Base-by-base conservation (phyloP, 1,284 basidiomycete genomes). In the Ustilago esculenta region DNA sequence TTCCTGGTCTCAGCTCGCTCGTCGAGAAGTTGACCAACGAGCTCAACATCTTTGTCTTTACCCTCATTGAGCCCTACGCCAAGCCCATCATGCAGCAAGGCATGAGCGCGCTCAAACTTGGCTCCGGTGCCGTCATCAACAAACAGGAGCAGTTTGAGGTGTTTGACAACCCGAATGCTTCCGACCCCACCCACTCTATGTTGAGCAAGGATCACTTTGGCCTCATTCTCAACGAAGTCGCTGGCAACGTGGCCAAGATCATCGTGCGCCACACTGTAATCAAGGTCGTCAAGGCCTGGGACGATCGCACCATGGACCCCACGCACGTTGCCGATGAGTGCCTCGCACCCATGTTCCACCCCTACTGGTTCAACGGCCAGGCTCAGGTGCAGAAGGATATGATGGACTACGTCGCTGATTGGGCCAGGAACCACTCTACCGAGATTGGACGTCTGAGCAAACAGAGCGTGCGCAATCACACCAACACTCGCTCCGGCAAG, bases 11-110 rank as follows among this genome's bases (percentile, higher is more conserved):
- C n/a, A 73, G 57, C 32, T 41, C 89, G 0, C 82, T 95, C 48
- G 87, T 94, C 42, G 92, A 94, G 72, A 94, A 92, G 83, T 84
- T 96, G 47, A 87, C 86, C 76, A 90, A 93, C 75, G 87, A 88
- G 46, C 33, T 64, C 17, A 75, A 30, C 40, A 41, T 53, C 51
- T 70, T 73, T 37, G 54, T 77, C 18, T 82, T 82, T 33, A 76
- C 76, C 9, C 75, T 80, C 14, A 66, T 83, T 35, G 83, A 83
- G 57, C 82, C 82, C 3, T 77, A 86, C 71, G 77, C 71, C 29
- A 73, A 73, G 59, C 76, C 76, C 5, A 66, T 78, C 33, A 69
- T 78, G 57, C 54, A 67, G 37, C 67, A 73, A 40, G 76, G 82
- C 4, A 82, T 82, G 48, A 53, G 49, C 23, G 81, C 75, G 5